Evolutionary conservation across 2,329 filamentous ascomycete species (phyloP).

Genomic region (Sclerotinia glacialis): DNA sequence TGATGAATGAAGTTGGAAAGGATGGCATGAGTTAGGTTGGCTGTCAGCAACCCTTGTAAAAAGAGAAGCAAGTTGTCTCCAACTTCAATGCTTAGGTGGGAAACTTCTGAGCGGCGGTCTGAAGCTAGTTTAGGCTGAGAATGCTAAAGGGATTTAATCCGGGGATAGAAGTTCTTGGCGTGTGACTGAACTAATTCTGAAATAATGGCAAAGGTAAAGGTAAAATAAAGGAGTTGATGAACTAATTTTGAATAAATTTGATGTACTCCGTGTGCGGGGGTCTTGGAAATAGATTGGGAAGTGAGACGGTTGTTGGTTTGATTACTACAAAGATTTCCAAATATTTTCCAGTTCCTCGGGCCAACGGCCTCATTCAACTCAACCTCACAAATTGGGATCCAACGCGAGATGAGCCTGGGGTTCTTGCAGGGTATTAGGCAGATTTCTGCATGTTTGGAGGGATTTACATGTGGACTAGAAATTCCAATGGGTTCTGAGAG

Average conservation of each 20-base stretch:
- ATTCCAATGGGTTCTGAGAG: background rate
- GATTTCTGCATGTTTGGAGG: background rate
- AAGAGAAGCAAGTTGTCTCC: background rate
- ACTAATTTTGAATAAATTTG: background rate
- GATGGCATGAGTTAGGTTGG: background rate
- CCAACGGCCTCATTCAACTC: background rate
- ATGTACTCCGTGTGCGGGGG: background rate
- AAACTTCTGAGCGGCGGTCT: background rate
- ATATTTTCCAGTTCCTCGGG: background rate
- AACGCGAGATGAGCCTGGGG: slow-evolving; percentile 9
- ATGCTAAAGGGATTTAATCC: slow-evolving; percentile 8
- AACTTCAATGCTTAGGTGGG: slow-evolving; percentile 1
- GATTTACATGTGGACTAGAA: background rate
- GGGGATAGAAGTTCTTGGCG: background rate
- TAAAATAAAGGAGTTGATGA: background rate
- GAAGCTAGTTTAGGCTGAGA: background rate
- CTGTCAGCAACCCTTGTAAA: background rate
- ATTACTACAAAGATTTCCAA: slow-evolving; percentile 11
- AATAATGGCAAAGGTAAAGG: too few species aligned
- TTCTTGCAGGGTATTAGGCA: background rate
- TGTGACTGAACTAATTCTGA: background rate
- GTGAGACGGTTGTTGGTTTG: background rate
- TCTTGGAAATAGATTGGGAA: background rate
- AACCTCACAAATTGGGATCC: background rate
- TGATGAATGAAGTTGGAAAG: background rate